phyloP scores from a whole-genome alignment of 2,329 filamentous ascomycete species.

The Sporothrix pseudoabietina region DNA sequence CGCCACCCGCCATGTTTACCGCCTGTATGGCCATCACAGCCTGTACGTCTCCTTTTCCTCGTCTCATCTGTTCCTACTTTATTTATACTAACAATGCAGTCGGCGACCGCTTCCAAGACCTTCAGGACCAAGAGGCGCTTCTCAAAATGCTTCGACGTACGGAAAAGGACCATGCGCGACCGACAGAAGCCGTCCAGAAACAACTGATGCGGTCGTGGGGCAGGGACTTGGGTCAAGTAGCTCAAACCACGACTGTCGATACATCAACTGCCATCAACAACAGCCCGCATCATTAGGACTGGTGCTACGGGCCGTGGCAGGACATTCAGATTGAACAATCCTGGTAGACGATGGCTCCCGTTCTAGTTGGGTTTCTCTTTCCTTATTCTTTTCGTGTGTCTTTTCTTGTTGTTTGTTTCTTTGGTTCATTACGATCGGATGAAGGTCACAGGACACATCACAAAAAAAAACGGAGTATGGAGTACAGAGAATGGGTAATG shows the following conservation, averaged over 20 bases:
- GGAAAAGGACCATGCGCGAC: conserved; percentile 41
- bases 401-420: neutral
- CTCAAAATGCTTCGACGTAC: conserved; percentile 40
- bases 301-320: neutral
- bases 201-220: conserved; percentile 41
- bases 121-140: conserved; percentile 40
- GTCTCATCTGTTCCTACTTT: neutral
- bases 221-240: conserved; percentile 29
- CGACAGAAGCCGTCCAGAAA: conserved; percentile 40
- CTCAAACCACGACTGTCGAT: neutral
- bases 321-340: neutral
- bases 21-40: conserved; percentile 58
- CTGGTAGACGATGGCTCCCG: neutral
- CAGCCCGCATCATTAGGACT: neutral
- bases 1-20: conserved; percentile 57
- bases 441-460: neutral
- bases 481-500: neutral
- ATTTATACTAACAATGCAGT: conserved; percentile 35
- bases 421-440: neutral
- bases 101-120: conserved; percentile 40
- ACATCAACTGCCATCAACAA: neutral
- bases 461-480: neutral
- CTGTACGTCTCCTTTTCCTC: conserved; percentile 44
- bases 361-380: neutral
- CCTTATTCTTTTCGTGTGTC: too few relatives aligned